Conservation (phyloP, 1,139 yeast genomes). For the Fermentozyma sake region DNA sequence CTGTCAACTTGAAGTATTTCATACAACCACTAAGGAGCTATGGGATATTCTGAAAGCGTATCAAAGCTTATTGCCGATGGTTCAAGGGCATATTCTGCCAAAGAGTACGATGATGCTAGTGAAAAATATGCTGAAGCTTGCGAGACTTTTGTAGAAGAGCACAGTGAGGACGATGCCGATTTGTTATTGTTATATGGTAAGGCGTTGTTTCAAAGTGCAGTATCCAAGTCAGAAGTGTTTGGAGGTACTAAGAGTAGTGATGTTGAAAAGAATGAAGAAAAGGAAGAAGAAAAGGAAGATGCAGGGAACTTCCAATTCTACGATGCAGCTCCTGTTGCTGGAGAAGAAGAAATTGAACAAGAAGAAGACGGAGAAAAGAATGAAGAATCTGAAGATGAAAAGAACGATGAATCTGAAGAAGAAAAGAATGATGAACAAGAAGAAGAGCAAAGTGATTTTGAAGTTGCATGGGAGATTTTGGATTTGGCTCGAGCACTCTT, state of each 20-base stretch:
- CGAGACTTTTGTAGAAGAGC: constrained; percentile 44
- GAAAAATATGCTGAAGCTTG: constrained; percentile 77
- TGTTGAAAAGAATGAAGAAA: constrained; percentile 17
- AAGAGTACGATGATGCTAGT: constrained; percentile 64
- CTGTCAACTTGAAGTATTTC: too few species aligned
- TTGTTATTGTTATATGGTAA: constrained; percentile 73
- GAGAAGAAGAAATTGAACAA: constrained; percentile 16
- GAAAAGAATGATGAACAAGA: constrained; percentile 30
- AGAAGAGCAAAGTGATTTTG: constrained; percentile 66
- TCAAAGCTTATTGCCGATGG: constrained; percentile 53
- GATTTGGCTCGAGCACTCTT: constrained; percentile 71
- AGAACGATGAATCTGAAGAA: constrained; percentile 10
- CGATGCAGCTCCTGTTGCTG: constrained; percentile 47
- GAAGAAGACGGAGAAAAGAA: constrained; percentile 20
- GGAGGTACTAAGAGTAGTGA: constrained; percentile 44
- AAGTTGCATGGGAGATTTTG: constrained; percentile 81
- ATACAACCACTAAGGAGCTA: too few species aligned
- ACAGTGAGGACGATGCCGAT: constrained; percentile 63
- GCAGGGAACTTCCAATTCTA: constrained; percentile 50
- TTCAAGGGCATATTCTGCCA: constrained; percentile 55
- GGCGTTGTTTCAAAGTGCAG: constrained; percentile 75
- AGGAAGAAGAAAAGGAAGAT: constrained; percentile 18
- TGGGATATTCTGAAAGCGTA: constrained; percentile 30
- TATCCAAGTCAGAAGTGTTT: constrained; percentile 71
- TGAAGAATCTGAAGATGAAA: constrained; percentile 16